Evolutionary conservation across 768 basidiomycete species (phyloP), one percentile per base, ranked within the genome.

Genomic region (Termitomyces sp.): DNA sequence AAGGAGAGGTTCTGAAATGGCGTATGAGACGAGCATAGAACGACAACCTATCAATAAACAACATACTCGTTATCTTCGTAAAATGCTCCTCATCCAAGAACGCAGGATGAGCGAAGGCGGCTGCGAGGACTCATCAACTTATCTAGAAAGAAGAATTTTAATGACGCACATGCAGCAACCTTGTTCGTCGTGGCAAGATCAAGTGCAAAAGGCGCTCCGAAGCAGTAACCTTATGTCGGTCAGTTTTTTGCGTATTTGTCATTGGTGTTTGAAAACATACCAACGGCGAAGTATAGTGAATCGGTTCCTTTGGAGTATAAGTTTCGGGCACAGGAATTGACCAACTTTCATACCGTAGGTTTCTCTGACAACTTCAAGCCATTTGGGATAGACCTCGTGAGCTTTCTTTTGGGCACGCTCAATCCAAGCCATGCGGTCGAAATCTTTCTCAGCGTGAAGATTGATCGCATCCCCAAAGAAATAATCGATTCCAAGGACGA

Each of bases 401-500:
- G 83, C 77, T 12, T 69, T 67, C 24, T 66, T 60, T 30, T 65
- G 64, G 11, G 62, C 61, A 45, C 70, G 73, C 1, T 54, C 59
- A 19, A 75, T 65, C 82, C 83, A 87, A 0, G 68, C 69, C 1
- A 55, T 38, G 32, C 71, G 68, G 54, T 77, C 69, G 45, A 73
- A 76, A 26, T 59, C 65, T 11, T 71, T 67, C 37, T 76, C 70
- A 2, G 69, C 65, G 21, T 78, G 74, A 1, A 61, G 52, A n/a
- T 76, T 61, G 1, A 85, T 60, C 11, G 77, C 71, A 51, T 85
- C 81, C 7, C 84, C 82, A 48, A 83, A 74, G 67, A 87, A 85
- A 65, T 84, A 86, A 57, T 87, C 85, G 41, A 79, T 66, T 2
- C 82, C 83, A 5, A 85, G 65, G 4, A 86, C 83, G 44, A 72